Evolutionary conservation across 164 flowering plant species (phyloP).

Genomic region (Echeveria elegans): DNA sequence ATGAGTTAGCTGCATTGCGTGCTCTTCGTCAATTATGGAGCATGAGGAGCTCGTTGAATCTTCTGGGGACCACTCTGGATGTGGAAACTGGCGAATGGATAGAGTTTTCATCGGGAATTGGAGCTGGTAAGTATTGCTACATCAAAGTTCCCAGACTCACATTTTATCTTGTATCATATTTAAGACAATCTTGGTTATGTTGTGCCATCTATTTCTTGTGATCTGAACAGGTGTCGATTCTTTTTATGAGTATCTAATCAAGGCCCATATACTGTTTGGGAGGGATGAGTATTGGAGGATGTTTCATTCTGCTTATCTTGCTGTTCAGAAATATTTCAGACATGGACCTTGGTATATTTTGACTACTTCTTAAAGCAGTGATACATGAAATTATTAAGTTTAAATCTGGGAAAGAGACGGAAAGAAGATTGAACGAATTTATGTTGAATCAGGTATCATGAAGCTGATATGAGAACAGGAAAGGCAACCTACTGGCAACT

Average conservation of each 20-base stretch:
- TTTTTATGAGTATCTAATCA: conserved; percentile 87
- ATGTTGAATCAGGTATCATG: conserved; percentile 71
- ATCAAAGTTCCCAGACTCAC: background rate
- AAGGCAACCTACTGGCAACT: conserved; percentile 98
- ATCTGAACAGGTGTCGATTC: conserved; percentile 79
- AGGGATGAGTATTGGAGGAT: conserved; percentile 92
- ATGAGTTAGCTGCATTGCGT: conserved; percentile 75
- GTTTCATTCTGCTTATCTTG: conserved; percentile 90
- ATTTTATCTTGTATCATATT: background rate
- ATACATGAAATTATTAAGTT: background rate
- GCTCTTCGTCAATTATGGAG: conserved; percentile 96
- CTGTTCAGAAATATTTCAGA: conserved; percentile 89
- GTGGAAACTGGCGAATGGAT: conserved; percentile 90
- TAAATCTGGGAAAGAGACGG: background rate
- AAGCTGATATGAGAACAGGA: conserved; percentile 98
- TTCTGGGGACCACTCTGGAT: conserved; percentile 88
- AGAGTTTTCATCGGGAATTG: conserved; percentile 89
- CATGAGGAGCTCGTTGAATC: conserved; percentile 89
- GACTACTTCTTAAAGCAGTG: background rate
- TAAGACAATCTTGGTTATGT: conserved; percentile 10
- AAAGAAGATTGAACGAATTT: background rate
- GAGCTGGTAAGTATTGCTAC: conserved; percentile 60
- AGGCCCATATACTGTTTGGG: conserved; percentile 92
- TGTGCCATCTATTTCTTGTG: conserved; percentile 16
- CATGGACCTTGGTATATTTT: conserved; percentile 72